Conservation (phyloP, 371 early-diverging fungal genomes). For the Mucor velutinosus region DNA sequence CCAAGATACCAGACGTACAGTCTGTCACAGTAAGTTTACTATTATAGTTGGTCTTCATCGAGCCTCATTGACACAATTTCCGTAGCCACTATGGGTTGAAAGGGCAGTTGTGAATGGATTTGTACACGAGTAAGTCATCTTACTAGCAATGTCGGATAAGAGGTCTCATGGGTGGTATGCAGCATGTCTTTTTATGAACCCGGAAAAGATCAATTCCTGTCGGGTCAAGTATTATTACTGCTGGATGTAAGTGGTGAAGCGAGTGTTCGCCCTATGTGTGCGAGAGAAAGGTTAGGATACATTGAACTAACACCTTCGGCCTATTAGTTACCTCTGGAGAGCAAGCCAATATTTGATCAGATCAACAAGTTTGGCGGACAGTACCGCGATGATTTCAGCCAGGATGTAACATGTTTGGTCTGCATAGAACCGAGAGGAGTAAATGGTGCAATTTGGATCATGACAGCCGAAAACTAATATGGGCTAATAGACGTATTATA, state of each 20-base stretch:
- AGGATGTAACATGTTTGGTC: slow-evolving; percentile 66
- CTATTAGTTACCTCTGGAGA: slow-evolving; percentile 52
- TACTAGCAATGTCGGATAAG: no score
- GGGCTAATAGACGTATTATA: slow-evolving; percentile 48
- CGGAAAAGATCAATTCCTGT: slow-evolving; percentile 51
- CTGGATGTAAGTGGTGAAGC: slow-evolving; percentile 48
- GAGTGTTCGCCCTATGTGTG: no score
- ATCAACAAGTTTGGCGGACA: slow-evolving; percentile 63
- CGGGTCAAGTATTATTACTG: slow-evolving; percentile 57
- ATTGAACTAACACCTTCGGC: neutral
- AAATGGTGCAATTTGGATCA: slow-evolving; percentile 5
- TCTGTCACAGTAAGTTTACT: slow-evolving; percentile 22
- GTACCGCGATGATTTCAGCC: slow-evolving; percentile 36
- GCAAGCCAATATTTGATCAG: slow-evolving; percentile 48
- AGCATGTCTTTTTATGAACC: slow-evolving; percentile 58
- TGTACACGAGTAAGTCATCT: slow-evolving; percentile 41
- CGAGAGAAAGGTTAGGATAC: no score
- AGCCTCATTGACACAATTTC: neutral
- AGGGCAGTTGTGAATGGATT: slow-evolving; percentile 28
- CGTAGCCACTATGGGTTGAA: slow-evolving; percentile 42
- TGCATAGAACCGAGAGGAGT: slow-evolving; percentile 51
- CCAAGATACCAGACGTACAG: neutral
- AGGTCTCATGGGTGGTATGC: neutral
- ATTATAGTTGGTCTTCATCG: neutral
- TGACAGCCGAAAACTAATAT: slow-evolving; percentile 3